Base-by-base conservation (phyloP, 2,329 filamentous ascomycete genomes). In the Curvularia sp. region DNA sequence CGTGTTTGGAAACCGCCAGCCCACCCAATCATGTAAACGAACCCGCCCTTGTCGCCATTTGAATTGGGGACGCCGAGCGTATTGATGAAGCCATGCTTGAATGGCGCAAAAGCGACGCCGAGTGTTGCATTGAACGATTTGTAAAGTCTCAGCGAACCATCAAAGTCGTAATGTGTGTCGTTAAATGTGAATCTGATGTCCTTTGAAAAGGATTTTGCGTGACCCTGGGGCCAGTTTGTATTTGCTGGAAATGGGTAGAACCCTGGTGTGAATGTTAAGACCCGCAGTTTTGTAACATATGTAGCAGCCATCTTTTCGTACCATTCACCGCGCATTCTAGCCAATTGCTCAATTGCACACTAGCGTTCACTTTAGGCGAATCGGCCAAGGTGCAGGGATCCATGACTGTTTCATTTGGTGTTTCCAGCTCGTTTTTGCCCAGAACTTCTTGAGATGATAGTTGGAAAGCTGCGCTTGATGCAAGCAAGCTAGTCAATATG, bases 171-270 rank as follows among this genome's bases (percentile, higher is more conserved):
- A 26, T 67, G 70, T 12, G 70, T 73, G 49, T 68, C 63, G 51
- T 75, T 75, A 66, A 75, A 74, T 10, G 69, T 74, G 49, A 73
- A 73, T 2, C 57, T 60, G n/a, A 75, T 57, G 46, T 66, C 63
- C 15, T 61, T 60, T 15, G 69, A 70, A 46, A 75, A 75, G 3
- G 69, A 60, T 4, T 51, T 22, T 10, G 66, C 60, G 44, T 68
- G 73, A 18, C 63, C 64, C 18, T 55, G 42, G 10, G 68, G 66
- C 73, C 73, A 75, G 15, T 71, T 46, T 1, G 63, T 68, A 49
- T 75, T 75, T 26, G 54, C 71, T 20, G 73, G 73, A 38, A 65
- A 75, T 1, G 72, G 73, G 46, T 75, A 75, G 58, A 75, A 75
- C 1, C 63, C 70, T 74, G 1, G 3, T 13, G 3, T 10, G 2